Percentiles rank a stretch among this genome's conserved stretches.
Conservation (phyloP, 1,284 basidiomycete species). For the Agroathelia rolfsii region DNA sequence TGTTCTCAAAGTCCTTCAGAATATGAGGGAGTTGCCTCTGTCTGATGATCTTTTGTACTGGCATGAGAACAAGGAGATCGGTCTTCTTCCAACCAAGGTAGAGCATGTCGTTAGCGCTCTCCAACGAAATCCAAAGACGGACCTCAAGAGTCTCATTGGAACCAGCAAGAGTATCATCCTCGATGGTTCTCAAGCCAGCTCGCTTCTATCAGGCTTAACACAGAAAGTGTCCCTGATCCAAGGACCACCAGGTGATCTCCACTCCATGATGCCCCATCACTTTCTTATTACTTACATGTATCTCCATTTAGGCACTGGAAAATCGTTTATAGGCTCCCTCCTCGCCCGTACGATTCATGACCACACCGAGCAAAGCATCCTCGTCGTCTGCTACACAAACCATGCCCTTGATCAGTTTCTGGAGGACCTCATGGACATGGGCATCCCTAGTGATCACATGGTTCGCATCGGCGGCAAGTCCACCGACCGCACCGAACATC, state of each 20-base stretch:
- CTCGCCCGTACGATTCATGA: conserved; percentile 47
- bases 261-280: not conserved
- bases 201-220: conserved; percentile 40
- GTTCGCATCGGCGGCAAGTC: conserved; percentile 48
- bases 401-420: conserved; percentile 60
- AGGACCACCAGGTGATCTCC: conserved; percentile 49
- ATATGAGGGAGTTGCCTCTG: conserved; percentile 32
- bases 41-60: conserved; percentile 42
- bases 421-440: conserved; percentile 45
- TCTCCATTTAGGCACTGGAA: conserved; percentile 44
- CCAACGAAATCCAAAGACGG: conserved; percentile 21
- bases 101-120: conserved; percentile 25
- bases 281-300: not conserved
- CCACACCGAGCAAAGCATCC: conserved; percentile 32
- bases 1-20: conserved; percentile 41
- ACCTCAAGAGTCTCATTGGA: conserved; percentile 30
- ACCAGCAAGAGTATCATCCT: conserved; percentile 31
- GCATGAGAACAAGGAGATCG: conserved; percentile 22
- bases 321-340: conserved; percentile 57
- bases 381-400: conserved; percentile 60
- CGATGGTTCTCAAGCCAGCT: conserved; percentile 39
- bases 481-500: conserved; percentile 30
- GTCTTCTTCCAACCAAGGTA: conserved; percentile 4
- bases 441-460: conserved; percentile 36
- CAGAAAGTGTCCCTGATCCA: conserved; percentile 53